phyloP scores from a whole-genome alignment of 2,329 filamentous ascomycete species.

The Aspergillus novofumigatus region DNA sequence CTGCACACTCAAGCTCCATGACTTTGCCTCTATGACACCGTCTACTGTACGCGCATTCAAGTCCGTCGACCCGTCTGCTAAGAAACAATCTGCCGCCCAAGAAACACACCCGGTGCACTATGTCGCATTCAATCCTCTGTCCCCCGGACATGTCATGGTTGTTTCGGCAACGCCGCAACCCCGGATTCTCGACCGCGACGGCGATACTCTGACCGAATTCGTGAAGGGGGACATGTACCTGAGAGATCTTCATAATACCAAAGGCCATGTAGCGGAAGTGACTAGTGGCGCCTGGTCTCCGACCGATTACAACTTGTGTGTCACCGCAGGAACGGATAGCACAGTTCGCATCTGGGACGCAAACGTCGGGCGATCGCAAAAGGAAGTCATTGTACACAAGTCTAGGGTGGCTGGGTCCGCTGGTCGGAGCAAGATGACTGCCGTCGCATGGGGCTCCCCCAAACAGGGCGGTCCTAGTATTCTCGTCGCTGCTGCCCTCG shows the following conservation, averaged over 20 bases:
- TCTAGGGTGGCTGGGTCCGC: constrained; percentile 83
- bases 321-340: constrained; percentile 91
- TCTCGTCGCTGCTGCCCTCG: constrained; percentile 76
- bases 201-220: constrained; percentile 79
- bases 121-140: constrained; percentile 78
- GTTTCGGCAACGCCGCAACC: constrained; percentile 86
- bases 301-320: constrained; percentile 74
- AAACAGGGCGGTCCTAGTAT: constrained; percentile 73
- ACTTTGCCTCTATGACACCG: constrained; percentile 93
- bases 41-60: constrained; percentile 93
- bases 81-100: constrained; percentile 64
- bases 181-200: constrained; percentile 83
- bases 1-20: constrained; percentile 86
- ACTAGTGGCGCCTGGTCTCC: constrained; percentile 90
- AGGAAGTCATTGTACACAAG: constrained; percentile 93
- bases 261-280: constrained; percentile 90
- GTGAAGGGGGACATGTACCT: constrained; percentile 98
- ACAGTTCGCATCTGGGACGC: constrained; percentile 96
- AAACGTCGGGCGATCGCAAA: constrained; percentile 84
- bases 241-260: constrained; percentile 95
- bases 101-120: constrained; percentile 88
- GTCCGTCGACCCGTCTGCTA: constrained; percentile 78
- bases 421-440: constrained; percentile 89
- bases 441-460: constrained; percentile 78
- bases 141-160: constrained; percentile 77